A percentile compares a stretch with the other conserved stretches of the same genome.
Conservation (phyloP, 1,284 basidiomycete species). For the Ceratobasidium sp. region DNA sequence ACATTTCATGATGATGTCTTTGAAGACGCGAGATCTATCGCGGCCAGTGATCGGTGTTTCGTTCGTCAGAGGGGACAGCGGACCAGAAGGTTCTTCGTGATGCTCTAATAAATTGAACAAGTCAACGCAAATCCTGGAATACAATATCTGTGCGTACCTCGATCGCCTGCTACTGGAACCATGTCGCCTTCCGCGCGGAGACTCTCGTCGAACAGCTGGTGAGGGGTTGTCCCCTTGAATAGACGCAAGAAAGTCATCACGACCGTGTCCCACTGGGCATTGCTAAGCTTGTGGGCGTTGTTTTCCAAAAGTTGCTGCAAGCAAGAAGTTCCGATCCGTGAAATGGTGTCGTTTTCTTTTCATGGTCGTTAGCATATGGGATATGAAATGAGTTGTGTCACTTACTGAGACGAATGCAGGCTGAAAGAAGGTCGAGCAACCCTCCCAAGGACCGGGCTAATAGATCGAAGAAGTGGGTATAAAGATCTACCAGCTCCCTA, state of each 20-base stretch:
- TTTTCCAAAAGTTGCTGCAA: slow-evolving; percentile 95
- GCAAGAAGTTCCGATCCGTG: slow-evolving; percentile 97
- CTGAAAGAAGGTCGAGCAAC: slow-evolving; percentile 90
- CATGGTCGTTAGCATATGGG: slow-evolving; percentile 45
- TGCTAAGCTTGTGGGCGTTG: slow-evolving; percentile 90
- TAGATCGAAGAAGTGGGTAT: slow-evolving; percentile 95
- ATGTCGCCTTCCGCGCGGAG: slow-evolving; percentile 81
- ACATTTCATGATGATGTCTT: slow-evolving; percentile 99
- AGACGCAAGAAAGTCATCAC: slow-evolving; percentile 94
- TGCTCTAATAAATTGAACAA: slow-evolving; percentile 62
- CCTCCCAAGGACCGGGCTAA: slow-evolving; percentile 92
- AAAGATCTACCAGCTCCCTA: slow-evolving; percentile 94
- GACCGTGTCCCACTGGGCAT: slow-evolving; percentile 90
- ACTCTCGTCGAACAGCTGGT: slow-evolving; percentile 95
- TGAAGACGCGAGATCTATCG: slow-evolving; percentile 92
- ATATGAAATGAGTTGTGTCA: slow-evolving; percentile 7
- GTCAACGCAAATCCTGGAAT: slow-evolving; percentile 55
- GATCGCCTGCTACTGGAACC: slow-evolving; percentile 59
- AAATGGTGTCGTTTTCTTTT: slow-evolving; percentile 96
- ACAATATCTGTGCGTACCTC: background rate
- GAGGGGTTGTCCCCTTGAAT: slow-evolving; percentile 97
- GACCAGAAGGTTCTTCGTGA: slow-evolving; percentile 30
- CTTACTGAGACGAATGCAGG: slow-evolving; percentile 98
- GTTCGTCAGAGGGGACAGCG: slow-evolving; percentile 28
- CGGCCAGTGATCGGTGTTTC: slow-evolving; percentile 24